phyloP scores from a whole-genome alignment of 345 rosid genomes.

The Sisymbrium irio region DNA sequence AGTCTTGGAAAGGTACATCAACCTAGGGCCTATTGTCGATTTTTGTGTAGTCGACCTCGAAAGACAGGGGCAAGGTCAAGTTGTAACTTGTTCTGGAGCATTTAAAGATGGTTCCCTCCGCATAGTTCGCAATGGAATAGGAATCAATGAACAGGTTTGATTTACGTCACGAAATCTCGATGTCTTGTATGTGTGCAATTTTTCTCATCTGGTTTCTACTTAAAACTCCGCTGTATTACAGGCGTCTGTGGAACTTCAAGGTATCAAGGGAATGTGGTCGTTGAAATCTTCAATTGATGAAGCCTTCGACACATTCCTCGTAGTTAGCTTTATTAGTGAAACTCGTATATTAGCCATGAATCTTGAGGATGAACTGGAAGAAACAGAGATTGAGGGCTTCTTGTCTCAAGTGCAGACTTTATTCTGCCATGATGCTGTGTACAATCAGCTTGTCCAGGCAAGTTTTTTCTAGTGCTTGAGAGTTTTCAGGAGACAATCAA shows the following conservation, averaged over 20 bases:
- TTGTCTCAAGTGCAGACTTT: constrained; percentile 89
- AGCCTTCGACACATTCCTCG: constrained; percentile 90
- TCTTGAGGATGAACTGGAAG: constrained; percentile 96
- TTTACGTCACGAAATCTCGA: background rate
- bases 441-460: constrained; percentile 97
- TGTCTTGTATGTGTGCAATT: background rate
- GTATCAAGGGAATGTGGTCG: constrained; percentile 99
- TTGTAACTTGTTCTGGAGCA: constrained; percentile 99
- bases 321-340: constrained; percentile 95
- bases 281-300: constrained; percentile 91
- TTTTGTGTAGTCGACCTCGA: constrained; percentile 98
- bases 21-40: constrained; percentile 95
- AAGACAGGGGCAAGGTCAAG: constrained; percentile 99
- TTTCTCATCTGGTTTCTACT: constrained; percentile 9
- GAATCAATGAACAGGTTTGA: constrained; percentile 94
- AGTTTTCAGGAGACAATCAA: background rate
- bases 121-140: constrained; percentile 95
- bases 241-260: constrained; percentile 99
- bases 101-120: constrained; percentile 98
- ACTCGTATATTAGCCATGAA: constrained; percentile 97
- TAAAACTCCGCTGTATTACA: constrained; percentile 30
- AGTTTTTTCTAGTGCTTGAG: constrained; percentile 15
- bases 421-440: constrained; percentile 92
- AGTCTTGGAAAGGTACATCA: constrained; percentile 90
- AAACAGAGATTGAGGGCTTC: constrained; percentile 98